Base-by-base conservation (phyloP, 73 alveolate species). In the Urostyla sp. region DNA sequence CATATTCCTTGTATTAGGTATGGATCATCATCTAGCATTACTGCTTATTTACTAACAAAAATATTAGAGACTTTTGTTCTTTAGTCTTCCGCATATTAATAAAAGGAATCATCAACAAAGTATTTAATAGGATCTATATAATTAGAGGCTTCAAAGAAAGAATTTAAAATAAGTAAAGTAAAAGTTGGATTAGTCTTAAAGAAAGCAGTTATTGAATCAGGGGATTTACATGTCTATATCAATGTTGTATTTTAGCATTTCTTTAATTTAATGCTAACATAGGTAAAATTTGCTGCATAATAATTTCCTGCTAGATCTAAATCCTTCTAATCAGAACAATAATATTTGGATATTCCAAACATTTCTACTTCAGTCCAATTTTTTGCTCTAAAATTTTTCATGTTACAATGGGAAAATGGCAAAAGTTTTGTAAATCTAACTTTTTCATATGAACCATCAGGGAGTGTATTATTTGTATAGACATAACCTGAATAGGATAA, bases 41-140 rank as follows among this genome's bases (percentile, higher is more conserved):
- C 77, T 15, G 3, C 58, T 23, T 59, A 21, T 37, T 35, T 59
- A 15, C 36, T 20, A 13, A 59, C 57, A 31, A n/a, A 59, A 20
- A 59, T 34, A 20, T 59, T 59, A 28, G 77, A 10, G 28, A 34
- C 36, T 32, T 59, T 59, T 10, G n/a, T 36, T 34, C 20, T 59
- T 6, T 67, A 4, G 15, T n/a, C n/a, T 40, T 69, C 83, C 16
- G 49, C 5, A 50, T 69, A 67, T 54, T 54, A 69, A 31, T 46
- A 69, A 16, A 69, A 49, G 23, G 53, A 20, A 46, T 69, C 83
- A 31, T 69, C 83, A 23, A 69, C 49, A 23, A 28, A 69, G 32
- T 40, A 38, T 23, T 69, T 69, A 8, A 69, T 45, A 7, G 59
- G 56, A 26, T 20, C 5, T 1, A n/a, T 23, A 28, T 15, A 69